Evolutionary conservation across 176 grass and related monocot species (phyloP).

Genomic region (Alopecurus myosuroides): DNA sequence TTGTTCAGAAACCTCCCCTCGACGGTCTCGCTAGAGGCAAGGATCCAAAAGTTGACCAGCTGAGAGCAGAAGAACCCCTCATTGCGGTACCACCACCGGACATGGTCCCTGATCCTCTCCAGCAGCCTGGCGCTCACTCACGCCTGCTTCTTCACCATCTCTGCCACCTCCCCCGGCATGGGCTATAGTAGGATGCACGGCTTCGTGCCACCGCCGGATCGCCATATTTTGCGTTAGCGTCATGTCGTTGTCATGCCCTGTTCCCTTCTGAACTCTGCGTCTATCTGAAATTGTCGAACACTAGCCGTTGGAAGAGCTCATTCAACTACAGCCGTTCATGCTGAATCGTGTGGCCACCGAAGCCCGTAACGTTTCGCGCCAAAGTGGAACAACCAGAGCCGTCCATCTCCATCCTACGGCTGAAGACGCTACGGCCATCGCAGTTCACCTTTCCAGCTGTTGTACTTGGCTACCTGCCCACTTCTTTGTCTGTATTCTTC

Average conservation of each 20-base stretch:
- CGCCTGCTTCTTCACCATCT: constrained; percentile 67
- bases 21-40: constrained; percentile 71
- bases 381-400: too few species aligned
- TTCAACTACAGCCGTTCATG: too few species aligned
- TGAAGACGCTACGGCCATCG: too few species aligned
- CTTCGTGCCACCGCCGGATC: constrained; percentile 55
- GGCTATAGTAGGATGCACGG: constrained; percentile 55
- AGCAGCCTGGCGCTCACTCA: constrained; percentile 76
- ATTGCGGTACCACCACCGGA: constrained; percentile 86
- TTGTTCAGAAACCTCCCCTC: constrained; percentile 95
- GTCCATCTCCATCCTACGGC: too few species aligned
- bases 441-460: too few species aligned
- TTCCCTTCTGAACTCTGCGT: too few species aligned
- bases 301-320: too few species aligned
- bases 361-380: too few species aligned
- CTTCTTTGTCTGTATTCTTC: too few species aligned
- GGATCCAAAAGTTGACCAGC: constrained; percentile 83
- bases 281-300: too few species aligned
- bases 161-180: constrained; percentile 56
- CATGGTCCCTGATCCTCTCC: constrained; percentile 78
- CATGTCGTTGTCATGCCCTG: constrained; percentile 79
- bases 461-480: too few species aligned
- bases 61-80: constrained; percentile 85
- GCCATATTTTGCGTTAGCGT: constrained; percentile 83
- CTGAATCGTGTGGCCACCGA: too few species aligned